Percentiles rank a stretch among this genome's conserved stretches.
These are phyloP conservation scores for Suillus ampliporus DNA, from an alignment of 768 basidiomycete genomes.

Conservation along the genomic window DNA sequence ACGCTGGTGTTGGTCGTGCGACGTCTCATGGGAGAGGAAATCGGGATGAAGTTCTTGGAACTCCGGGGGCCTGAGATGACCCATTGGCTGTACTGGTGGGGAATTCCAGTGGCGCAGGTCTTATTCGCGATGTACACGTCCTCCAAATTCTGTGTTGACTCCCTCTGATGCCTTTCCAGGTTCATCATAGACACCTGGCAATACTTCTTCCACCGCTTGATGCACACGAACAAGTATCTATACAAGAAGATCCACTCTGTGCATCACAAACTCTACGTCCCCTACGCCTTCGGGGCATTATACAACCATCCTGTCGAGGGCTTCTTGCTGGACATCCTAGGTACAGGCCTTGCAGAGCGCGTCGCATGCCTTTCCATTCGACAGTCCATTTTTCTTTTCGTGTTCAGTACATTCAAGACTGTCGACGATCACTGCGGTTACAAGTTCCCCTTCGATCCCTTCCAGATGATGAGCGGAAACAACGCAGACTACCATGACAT, in stretches of 20 bases:
- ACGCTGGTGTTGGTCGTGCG: slow-evolving; percentile 46
- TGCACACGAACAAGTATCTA: slow-evolving; percentile 90
- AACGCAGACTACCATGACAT: slow-evolving; percentile 98
- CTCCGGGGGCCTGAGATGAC: slow-evolving; percentile 49
- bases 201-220: slow-evolving; percentile 93
- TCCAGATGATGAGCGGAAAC: slow-evolving; percentile 84
- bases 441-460: slow-evolving; percentile 85
- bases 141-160: background rate
- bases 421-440: slow-evolving; percentile 98
- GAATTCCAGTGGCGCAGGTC: slow-evolving; percentile 74
- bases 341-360: slow-evolving; percentile 77
- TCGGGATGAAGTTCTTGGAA: slow-evolving; percentile 41
- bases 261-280: slow-evolving; percentile 95
- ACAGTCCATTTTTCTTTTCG: slow-evolving; percentile 85
- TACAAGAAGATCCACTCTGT: slow-evolving; percentile 92
- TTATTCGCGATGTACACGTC: slow-evolving; percentile 79
- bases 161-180: slow-evolving; percentile 46
- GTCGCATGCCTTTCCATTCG: slow-evolving; percentile 73
- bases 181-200: slow-evolving; percentile 98
- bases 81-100: slow-evolving; percentile 92
- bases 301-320: slow-evolving; percentile 99
- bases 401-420: slow-evolving; percentile 84
- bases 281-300: slow-evolving; percentile 94
- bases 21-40: slow-evolving; percentile 47
- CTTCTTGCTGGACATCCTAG: slow-evolving; percentile 84